phyloP scores from a whole-genome alignment of 495 filamentous ascomycete species.

The Rusavskia elegans region DNA sequence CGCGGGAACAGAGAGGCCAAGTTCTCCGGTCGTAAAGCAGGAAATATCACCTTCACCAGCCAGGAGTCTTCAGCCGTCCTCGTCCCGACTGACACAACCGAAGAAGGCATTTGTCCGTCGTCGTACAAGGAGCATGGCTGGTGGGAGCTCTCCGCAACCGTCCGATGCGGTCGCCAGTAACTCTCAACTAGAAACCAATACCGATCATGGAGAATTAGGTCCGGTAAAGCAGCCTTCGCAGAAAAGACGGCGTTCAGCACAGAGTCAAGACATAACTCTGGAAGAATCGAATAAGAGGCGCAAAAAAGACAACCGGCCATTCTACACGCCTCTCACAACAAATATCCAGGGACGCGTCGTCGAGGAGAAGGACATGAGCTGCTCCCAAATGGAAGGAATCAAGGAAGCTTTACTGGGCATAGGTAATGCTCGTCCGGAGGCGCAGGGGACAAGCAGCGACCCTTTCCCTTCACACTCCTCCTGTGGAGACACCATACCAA shows the following conservation, averaged over 20 bases:
- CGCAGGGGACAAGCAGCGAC: too few species aligned
- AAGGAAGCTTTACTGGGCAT: too few species aligned
- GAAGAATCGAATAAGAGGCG: too few species aligned
- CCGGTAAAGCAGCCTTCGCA: not conserved
- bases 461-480: not conserved
- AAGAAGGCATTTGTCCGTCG: not conserved
- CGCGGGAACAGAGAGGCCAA: not conserved
- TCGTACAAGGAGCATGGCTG: not conserved
- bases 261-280: not conserved
- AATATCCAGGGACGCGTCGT: too few species aligned
- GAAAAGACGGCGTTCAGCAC: not conserved
- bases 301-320: too few species aligned
- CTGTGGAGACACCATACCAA: not conserved
- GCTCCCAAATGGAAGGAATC: not conserved
- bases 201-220: not conserved
- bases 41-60: not conserved
- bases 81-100: not conserved
- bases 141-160: not conserved
- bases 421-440: not conserved
- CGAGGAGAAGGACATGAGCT: not conserved
- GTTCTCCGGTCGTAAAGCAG: not conserved
- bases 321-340: too few species aligned
- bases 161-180: not conserved
- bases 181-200: not conserved
- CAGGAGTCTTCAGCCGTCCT: not conserved